Conservation (phyloP, 495 filamentous ascomycete species). For the Trichoderma virens region DNA sequence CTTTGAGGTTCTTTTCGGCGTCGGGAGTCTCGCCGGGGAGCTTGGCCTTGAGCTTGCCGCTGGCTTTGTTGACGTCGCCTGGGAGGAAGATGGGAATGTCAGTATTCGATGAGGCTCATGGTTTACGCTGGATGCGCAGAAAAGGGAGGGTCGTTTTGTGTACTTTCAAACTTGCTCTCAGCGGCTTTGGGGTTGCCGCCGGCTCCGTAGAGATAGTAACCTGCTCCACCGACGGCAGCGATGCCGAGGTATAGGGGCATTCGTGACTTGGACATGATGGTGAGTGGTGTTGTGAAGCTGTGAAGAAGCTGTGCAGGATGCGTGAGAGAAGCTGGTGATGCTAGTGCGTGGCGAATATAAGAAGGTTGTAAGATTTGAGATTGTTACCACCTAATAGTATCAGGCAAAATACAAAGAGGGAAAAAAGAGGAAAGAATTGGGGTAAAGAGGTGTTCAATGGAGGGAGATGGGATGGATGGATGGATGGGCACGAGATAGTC, state of each 20-base stretch:
- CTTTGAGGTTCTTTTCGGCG: constrained; percentile 33
- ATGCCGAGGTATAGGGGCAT: constrained; percentile 51
- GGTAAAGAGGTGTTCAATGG: too few species aligned
- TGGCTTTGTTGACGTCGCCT: constrained; percentile 60
- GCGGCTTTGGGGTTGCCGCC: constrained; percentile 77
- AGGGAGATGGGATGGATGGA: too few species aligned
- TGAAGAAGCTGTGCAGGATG: neutral
- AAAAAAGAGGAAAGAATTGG: too few species aligned
- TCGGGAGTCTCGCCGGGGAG: constrained; percentile 31
- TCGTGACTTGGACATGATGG: constrained; percentile 46
- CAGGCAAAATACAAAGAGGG: too few species aligned
- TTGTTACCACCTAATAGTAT: too few species aligned
- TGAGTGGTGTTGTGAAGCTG: neutral
- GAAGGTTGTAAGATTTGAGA: neutral
- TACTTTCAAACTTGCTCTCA: constrained; percentile 76
- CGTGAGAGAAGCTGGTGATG: neutral
- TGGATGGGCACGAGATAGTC: too few species aligned
- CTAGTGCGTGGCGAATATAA: neutral
- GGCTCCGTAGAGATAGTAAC: constrained; percentile 87
- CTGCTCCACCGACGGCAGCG: constrained; percentile 57
- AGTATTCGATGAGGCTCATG: too few species aligned
- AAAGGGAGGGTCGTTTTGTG: constrained; percentile 17
- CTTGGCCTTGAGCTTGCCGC: constrained; percentile 57
- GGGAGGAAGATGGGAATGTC: constrained; percentile 16
- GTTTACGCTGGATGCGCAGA: neutral